Evolutionary conservation across 1,284 basidiomycete species (phyloP), one percentile per base, ranked within the genome.

Genomic region (Tilletia horrida): DNA sequence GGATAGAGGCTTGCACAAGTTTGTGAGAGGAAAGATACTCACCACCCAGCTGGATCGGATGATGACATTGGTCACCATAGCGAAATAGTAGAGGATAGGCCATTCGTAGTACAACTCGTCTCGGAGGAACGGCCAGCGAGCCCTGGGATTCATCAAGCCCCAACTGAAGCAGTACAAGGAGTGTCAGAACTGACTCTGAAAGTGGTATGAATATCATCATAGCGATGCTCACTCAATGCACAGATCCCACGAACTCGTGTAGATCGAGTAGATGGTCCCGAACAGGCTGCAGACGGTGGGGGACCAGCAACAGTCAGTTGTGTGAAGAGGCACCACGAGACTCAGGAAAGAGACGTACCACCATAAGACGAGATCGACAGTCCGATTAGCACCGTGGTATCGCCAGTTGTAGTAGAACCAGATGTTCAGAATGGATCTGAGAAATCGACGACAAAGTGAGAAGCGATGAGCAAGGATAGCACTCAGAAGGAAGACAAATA

Each of bases 41-140:
- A 59, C 55, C 8, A 92, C 76, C 91, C 92, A 97, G 40, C 86
- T 84, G 81, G 92, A 95, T 43, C 93, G 87, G 68, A 93, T 84
- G 40, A 90, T 62, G 14, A 90, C 78, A 82, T 97, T 92, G 3
- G 87, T 71, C 42, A 83, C 75, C 76, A 85, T 85, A 3, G 84
- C 84, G 13, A 83, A 68, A 73, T 85, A 85, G 73, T 85, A 85
- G 62, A 77, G 68, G 59, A 68, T 71, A n/a, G 69, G 65, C 14
- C 66, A 62, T 11, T 67, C 66, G 57, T 70, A 76, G 29, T 70
- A 84, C 31, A 95, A 83, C 48, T 94, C 90, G 18, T 85, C 82
- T 27, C 94, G 87, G 2, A 97, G 85, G 62, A 92, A 83, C n/a
- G 85, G 87, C 73, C 88, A 85, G 57, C 80, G 83, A 1, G 86